These are phyloP conservation scores for Beauveria asiatica DNA, from an alignment of 2,329 filamentous ascomycete species.

Conservation along the genomic window DNA sequence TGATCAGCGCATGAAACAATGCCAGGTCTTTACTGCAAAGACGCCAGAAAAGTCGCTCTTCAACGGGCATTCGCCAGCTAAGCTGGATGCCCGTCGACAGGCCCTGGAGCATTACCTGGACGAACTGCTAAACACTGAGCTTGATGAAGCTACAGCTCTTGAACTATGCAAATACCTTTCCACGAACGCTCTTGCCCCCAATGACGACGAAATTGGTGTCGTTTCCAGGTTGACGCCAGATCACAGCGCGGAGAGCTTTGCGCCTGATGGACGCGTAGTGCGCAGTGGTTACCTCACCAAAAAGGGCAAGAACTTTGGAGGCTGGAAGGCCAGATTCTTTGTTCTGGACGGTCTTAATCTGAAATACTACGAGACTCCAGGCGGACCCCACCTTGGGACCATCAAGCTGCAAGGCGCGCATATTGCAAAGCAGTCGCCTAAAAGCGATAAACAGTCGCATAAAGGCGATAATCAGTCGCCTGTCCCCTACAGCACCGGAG, in stretches of 20 bases:
- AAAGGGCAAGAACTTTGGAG: constrained; percentile 95
- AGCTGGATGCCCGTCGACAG: constrained; percentile 75
- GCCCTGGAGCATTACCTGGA: constrained; percentile 83
- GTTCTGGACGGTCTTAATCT: constrained; percentile 53
- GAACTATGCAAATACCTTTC: constrained; percentile 83
- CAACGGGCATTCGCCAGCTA: constrained; percentile 85
- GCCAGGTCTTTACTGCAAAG: constrained; percentile 61
- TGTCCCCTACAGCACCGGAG: constrained; percentile 43
- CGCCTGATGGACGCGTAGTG: constrained; percentile 57
- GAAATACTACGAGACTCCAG: constrained; percentile 86
- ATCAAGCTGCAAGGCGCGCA: constrained; percentile 88
- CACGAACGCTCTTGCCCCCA: constrained; percentile 53
- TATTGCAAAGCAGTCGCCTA: constrained; percentile 77
- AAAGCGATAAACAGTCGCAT: constrained; percentile 38
- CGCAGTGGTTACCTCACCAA: constrained; percentile 93
- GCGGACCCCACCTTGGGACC: constrained; percentile 81
- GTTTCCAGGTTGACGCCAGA: constrained; percentile 18
- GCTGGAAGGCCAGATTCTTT: constrained; percentile 82
- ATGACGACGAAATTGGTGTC: constrained; percentile 44
- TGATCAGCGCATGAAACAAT: constrained; percentile 71
- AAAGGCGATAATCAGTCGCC: constrained; percentile 46
- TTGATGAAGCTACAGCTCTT: constrained; percentile 68
- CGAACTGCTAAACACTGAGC: constrained; percentile 69
- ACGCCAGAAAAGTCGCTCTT: constrained; percentile 83
- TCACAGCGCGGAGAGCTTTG: constrained; percentile 30